Conservation (phyloP, 164 flowering plant genomes). For the Brasenia schreberi region DNA sequence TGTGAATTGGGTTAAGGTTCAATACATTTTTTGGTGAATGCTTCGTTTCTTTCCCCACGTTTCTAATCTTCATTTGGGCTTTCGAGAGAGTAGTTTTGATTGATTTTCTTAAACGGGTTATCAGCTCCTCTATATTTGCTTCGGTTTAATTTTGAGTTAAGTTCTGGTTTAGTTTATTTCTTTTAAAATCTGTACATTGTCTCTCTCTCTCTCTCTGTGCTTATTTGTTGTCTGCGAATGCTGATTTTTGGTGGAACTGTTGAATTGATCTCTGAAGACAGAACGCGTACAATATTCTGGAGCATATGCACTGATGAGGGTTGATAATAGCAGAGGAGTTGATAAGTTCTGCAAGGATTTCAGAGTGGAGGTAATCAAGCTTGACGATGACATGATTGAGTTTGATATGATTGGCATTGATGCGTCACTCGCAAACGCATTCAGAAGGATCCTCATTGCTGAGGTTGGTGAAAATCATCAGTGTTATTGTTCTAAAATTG, state of each 20-base stretch:
- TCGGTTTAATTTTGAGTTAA: no score
- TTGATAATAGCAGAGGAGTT: conserved; percentile 51
- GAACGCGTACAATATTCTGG: conserved; percentile 54
- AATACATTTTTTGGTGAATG: no score
- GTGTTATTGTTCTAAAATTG: no score
- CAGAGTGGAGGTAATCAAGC: conserved; percentile 46
- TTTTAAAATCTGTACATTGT: not conserved
- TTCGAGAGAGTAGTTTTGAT: no score
- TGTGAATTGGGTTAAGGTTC: no score
- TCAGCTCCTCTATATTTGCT: no score
- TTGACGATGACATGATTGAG: conserved; percentile 32
- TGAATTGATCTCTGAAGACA: conserved; percentile 34
- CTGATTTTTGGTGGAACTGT: not conserved
- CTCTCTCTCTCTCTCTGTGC: conserved; percentile 1
- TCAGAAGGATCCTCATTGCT: conserved; percentile 80
- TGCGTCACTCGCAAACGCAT: conserved; percentile 80
- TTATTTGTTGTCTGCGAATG: not conserved
- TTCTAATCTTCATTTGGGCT: no score
- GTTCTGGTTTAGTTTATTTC: not conserved
- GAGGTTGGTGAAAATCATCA: conserved; percentile 32
- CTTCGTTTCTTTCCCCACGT: no score
- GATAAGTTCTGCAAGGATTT: conserved; percentile 49
- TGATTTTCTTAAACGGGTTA: no score
- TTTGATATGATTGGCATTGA: conserved; percentile 94
- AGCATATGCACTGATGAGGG: conserved; percentile 60